Evolutionary conservation across 192 early-diverging fungal species (phyloP).

Genomic region (Irineochytrium annulatum): DNA sequence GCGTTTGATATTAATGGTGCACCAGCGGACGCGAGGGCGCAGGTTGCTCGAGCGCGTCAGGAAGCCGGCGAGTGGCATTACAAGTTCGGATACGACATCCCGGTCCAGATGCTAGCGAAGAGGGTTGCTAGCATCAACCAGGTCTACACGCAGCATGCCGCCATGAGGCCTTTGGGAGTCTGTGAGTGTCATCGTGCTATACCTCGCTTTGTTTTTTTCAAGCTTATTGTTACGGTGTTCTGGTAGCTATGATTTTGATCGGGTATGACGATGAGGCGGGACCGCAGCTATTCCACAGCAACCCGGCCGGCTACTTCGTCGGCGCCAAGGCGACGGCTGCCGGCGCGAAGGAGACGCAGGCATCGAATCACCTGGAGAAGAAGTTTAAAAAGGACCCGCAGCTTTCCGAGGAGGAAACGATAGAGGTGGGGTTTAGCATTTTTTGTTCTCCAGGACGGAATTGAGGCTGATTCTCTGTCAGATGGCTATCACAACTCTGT

Average conservation of each 20-base stretch:
- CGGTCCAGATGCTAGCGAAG: slow-evolving; percentile 94
- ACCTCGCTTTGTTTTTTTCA: slow-evolving; percentile 3
- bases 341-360: slow-evolving; percentile 93
- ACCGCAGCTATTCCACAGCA: slow-evolving; percentile 95
- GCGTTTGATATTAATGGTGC: not conserved
- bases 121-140: slow-evolving; percentile 98
- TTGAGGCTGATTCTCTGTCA: slow-evolving; percentile 20
- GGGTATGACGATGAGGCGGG: slow-evolving; percentile 95
- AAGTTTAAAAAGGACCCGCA: slow-evolving; percentile 89
- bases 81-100: slow-evolving; percentile 98
- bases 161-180: slow-evolving; percentile 95
- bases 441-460: not conserved
- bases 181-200: slow-evolving; percentile 53
- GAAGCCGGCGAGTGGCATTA: slow-evolving; percentile 99
- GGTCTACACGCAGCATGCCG: slow-evolving; percentile 98
- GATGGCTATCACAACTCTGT: slow-evolving; percentile 92
- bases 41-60: slow-evolving; percentile 85
- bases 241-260: slow-evolving; percentile 90
- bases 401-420: slow-evolving; percentile 77
- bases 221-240: slow-evolving; percentile 1
- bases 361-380: slow-evolving; percentile 95
- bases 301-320: slow-evolving; percentile 97
- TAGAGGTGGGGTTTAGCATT: slow-evolving; percentile 64
- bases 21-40: slow-evolving; percentile 88
- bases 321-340: slow-evolving; percentile 95